phyloP scores from a whole-genome alignment of 805 yeast species.

The Priceomyces castillae region DNA sequence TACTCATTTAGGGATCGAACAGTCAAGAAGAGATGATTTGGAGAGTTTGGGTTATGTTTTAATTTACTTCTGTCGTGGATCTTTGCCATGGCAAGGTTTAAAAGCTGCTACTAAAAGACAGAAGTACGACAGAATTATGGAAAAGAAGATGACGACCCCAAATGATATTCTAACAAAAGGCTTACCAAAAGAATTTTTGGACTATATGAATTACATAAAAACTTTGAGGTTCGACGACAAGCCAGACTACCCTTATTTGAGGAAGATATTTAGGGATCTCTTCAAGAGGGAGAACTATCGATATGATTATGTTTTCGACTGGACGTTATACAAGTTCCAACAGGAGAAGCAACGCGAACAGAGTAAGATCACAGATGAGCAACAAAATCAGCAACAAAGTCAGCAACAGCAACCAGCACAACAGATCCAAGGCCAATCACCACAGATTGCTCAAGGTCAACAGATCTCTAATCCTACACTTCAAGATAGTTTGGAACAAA shows the following conservation, averaged over 20 bases:
- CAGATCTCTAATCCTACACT: slow-evolving; percentile 5
- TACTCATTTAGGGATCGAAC: slow-evolving; percentile 96
- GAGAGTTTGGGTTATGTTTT: slow-evolving; percentile 93
- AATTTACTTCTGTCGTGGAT: slow-evolving; percentile 91
- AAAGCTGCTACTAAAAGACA: slow-evolving; percentile 97
- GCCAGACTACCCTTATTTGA: slow-evolving; percentile 88
- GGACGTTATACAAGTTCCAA: slow-evolving; percentile 86
- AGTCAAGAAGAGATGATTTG: slow-evolving; percentile 92
- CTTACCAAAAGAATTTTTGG: slow-evolving; percentile 84
- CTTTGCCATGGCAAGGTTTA: slow-evolving; percentile 98
- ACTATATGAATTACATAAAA: slow-evolving; percentile 84
- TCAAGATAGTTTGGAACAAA: slow-evolving; percentile 6
- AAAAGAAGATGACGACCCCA: slow-evolving; percentile 88
- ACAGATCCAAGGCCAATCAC: slow-evolving; percentile 15
- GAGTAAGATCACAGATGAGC: slow-evolving; percentile 29
- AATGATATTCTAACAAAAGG: slow-evolving; percentile 86
- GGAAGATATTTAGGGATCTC: slow-evolving; percentile 85
- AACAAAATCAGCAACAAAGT: slow-evolving; percentile 16
- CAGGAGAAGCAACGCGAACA: slow-evolving; percentile 54
- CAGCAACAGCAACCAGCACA: slow-evolving; percentile 14
- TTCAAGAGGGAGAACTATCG: slow-evolving; percentile 84
- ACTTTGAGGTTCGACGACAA: slow-evolving; percentile 92
- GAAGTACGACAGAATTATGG: slow-evolving; percentile 94
- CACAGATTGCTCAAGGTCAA: slow-evolving; percentile 4
- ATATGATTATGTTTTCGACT: slow-evolving; percentile 93